Evolutionary conservation across 2,329 filamentous ascomycete genomes (phyloP), one percentile per base, ranked within the genome.

Genomic region (Trichoderma citrinoviride): DNA sequence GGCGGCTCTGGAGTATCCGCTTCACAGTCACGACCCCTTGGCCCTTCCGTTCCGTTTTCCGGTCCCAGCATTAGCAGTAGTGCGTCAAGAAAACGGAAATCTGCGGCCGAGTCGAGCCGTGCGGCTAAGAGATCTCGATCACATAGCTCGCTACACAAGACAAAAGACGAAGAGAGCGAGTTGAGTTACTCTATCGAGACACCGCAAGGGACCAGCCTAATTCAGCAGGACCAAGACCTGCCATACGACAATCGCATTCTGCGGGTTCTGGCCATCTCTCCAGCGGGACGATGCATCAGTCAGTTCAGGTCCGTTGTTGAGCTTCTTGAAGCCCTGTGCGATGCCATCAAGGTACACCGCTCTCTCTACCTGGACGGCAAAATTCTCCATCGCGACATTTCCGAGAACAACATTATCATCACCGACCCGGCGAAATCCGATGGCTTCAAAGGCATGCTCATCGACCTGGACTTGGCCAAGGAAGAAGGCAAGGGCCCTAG

Each of bases 391-490:
- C 33, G 58, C 23, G 64, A 66, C 21, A 66, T 66, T 7, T 66
- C 53, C 7, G 60, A 62, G 27, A 66, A 66, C 15, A 66, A 63
- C 23, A 60, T 66, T 25, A 60, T 66, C 43, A 63, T 66, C 19
- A 66, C 64, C 7, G 29, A 66, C 37, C 64, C 57, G 15, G 25
- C 37, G 3, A 50, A 50, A n/a, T 29, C 60, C 23, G 64, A 57
- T 37, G 62, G 44, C 41, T 63, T 43, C 21, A 37, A 37, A 12
- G 64, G 64, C 17, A 63, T 63, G 64, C 53, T 66, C 33, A 37
- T 37, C 33, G 33, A 63, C 40, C 54, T 66, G 14, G 64, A 66
- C 44, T 25, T 66, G 12, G 64, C 58, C 15, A 66, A 66, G 64
- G 64, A 46, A 12, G 21, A 17, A 17, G 46, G 46, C 46, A 56